These are phyloP conservation scores for Fomitopsis palustris DNA, from an alignment of 1,284 basidiomycete genomes.

Conservation along the genomic window DNA sequence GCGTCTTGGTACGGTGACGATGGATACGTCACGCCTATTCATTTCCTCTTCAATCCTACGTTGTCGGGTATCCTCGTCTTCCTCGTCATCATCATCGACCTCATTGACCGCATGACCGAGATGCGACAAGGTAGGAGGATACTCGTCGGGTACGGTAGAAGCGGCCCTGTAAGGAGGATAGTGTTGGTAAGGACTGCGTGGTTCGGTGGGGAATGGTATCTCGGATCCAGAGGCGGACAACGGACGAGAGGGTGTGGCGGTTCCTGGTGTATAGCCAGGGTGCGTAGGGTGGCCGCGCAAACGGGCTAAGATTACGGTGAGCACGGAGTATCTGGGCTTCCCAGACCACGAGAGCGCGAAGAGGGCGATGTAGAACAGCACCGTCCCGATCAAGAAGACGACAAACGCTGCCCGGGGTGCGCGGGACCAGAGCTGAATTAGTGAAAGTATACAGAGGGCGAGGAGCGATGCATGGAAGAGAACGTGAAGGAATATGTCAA, in stretches of 20 bases:
- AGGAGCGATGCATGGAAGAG: slow-evolving; percentile 57
- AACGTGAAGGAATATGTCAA: slow-evolving; percentile 43
- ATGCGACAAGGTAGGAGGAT: slow-evolving; percentile 28
- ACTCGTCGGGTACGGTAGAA: slow-evolving; percentile 37
- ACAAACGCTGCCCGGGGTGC: slow-evolving; percentile 55
- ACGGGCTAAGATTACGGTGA: slow-evolving; percentile 47
- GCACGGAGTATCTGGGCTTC: slow-evolving; percentile 51
- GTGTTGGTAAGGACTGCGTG: slow-evolving; percentile 55
- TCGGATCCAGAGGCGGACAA: slow-evolving; percentile 40
- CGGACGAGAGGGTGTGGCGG: slow-evolving; percentile 31
- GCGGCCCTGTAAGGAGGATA: slow-evolving; percentile 55
- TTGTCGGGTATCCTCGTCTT: slow-evolving; percentile 70
- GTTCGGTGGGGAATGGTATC: slow-evolving; percentile 43
- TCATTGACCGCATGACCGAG: slow-evolving; percentile 31
- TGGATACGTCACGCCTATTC: slow-evolving; percentile 72
- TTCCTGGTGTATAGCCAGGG: slow-evolving; percentile 16
- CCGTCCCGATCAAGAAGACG: slow-evolving; percentile 60
- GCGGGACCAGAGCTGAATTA: slow-evolving; percentile 55
- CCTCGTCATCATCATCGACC: slow-evolving; percentile 60
- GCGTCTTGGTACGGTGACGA: slow-evolving; percentile 75
- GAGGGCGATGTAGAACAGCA: slow-evolving; percentile 53
- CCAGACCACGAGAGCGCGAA: slow-evolving; percentile 53
- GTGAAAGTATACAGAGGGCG: slow-evolving; percentile 51
- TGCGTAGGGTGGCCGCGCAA: slow-evolving; percentile 34
- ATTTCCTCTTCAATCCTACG: slow-evolving; percentile 76